These are phyloP conservation scores for Rubroboletus pulcherrimus DNA, from an alignment of 768 basidiomycete species.

Conservation along the genomic window DNA sequence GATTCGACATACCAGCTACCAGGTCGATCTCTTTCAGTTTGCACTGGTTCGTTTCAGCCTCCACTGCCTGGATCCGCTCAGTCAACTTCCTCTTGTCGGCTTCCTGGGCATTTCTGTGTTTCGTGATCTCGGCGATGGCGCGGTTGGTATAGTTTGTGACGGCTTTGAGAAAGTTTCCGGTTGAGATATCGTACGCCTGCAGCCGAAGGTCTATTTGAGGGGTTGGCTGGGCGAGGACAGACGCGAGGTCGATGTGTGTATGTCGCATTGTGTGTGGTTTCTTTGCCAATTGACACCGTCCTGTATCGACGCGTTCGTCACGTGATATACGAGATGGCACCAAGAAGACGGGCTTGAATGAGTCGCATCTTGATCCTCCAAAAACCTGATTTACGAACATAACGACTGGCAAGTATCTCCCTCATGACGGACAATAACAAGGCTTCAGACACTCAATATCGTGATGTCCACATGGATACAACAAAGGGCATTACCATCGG, in stretches of 20 bases:
- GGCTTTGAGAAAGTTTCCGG: slow-evolving; percentile 68
- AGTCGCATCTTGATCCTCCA: neutral
- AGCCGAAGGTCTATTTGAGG: slow-evolving; percentile 65
- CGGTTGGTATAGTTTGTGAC: slow-evolving; percentile 70
- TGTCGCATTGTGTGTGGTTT: slow-evolving; percentile 23
- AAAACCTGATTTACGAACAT: neutral
- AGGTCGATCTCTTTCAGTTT: slow-evolving; percentile 78
- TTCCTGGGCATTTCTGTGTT: slow-evolving; percentile 58
- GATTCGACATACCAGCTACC: slow-evolving; percentile 55
- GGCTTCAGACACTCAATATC: slow-evolving; percentile 29
- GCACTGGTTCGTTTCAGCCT: slow-evolving; percentile 70
- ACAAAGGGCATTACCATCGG: slow-evolving; percentile 55
- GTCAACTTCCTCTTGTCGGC: slow-evolving; percentile 57
- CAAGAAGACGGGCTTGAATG: neutral
- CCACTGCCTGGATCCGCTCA: slow-evolving; percentile 60
- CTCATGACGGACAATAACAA: slow-evolving; percentile 15
- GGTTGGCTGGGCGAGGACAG: slow-evolving; percentile 49
- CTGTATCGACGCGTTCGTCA: slow-evolving; percentile 17
- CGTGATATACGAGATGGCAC: slow-evolving; percentile 15
- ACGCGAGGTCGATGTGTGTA: slow-evolving; percentile 57
- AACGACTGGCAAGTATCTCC: neutral
- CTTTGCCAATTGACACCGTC: neutral
- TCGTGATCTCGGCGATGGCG: slow-evolving; percentile 65
- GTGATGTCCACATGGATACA: slow-evolving; percentile 78
- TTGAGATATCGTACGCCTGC: slow-evolving; percentile 59